Base-by-base conservation (phyloP, 148 eudicot species). In the Silene latifolia region DNA sequence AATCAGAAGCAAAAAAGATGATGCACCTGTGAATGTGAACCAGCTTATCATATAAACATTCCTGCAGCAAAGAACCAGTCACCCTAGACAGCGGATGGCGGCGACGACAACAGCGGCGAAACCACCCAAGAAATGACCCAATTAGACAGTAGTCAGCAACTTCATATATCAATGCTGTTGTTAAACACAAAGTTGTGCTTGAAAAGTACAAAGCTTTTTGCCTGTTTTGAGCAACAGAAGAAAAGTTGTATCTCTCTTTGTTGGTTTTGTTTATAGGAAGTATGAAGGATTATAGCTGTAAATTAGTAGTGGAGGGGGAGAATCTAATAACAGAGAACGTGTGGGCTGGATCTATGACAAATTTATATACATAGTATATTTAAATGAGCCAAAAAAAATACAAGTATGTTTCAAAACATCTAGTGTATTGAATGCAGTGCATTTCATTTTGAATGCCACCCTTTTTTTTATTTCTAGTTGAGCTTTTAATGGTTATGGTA, bases 301-400 rank as follows among this genome's bases (percentile, higher is more conserved):
- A 77, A 12, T 78, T 46, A 70, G 73, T 51, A 51, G 73, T 70
- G 73, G 83, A 63, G 70, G 71, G 77, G 81, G 72, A 78, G 90
- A 80, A 85, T 82, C 84, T 63, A 80, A 80, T 75, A 78, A 71
- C 64, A 82, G 77, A 80, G 68, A 81, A 80, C 77, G 82, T 74
- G 65, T 82, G 77, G 78, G 86, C 76, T 87, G 86, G 87, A 85
- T 85, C 81, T 83, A 56, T 70, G 76, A 56, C 77, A 32, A 47
- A 23, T 51, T 70, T 25, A 46, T 46, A 46, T 25, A 19, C 9
- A 13, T 51, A 51, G 5, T 70, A 13, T 8, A 46, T 69, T 69
- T 27, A 27, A 48, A 47, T 69, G 11, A 69, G 12, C 39, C 23
- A 24, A 69, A 47, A 51, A 51, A 51, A 51, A 27, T 27, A 27